Percentiles rank a stretch among this genome's conserved stretches.
Evolutionary conservation across 345 rosid genomes (phyloP).

Genomic region (Firmiana major): DNA sequence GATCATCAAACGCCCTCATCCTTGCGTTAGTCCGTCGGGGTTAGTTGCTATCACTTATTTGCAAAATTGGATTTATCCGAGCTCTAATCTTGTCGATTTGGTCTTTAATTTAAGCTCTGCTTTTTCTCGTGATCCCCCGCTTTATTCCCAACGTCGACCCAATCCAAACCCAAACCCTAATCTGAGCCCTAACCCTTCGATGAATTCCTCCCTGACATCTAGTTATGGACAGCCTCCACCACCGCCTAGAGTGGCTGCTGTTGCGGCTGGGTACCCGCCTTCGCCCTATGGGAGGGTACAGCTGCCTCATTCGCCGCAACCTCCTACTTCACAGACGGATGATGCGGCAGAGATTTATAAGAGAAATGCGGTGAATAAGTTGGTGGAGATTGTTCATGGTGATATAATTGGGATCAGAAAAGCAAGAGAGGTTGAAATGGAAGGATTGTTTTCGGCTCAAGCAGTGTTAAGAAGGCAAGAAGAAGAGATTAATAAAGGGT

Average conservation of each 20-base stretch:
- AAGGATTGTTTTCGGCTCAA: slow-evolving; percentile 66
- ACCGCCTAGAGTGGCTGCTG: slow-evolving; percentile 18
- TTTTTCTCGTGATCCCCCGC: slow-evolving; percentile 79
- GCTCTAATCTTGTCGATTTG: slow-evolving; percentile 74
- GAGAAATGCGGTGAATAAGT: slow-evolving; percentile 64
- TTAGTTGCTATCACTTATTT: slow-evolving; percentile 71
- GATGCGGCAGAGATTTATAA: slow-evolving; percentile 67
- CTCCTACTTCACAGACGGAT: slow-evolving; percentile 44
- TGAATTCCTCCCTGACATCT: slow-evolving; percentile 29
- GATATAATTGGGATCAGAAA: slow-evolving; percentile 58
- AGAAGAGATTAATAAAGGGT: slow-evolving; percentile 52
- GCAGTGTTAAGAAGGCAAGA: slow-evolving; percentile 57
- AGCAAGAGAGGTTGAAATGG: slow-evolving; percentile 72
- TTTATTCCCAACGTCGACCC: slow-evolving; percentile 74
- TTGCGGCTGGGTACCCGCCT: slow-evolving; percentile 44
- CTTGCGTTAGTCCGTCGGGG: slow-evolving; percentile 79
- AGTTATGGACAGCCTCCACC: slow-evolving; percentile 30
- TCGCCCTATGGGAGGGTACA: slow-evolving; percentile 48
- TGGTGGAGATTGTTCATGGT: slow-evolving; percentile 59
- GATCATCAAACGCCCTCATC: slow-evolving; percentile 89
- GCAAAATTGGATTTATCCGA: slow-evolving; percentile 77
- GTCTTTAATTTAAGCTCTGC: slow-evolving; percentile 43
- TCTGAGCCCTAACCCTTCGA: slow-evolving; percentile 18
- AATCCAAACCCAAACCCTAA: slow-evolving; percentile 22
- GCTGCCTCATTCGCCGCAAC: not conserved